Base-by-base conservation (phyloP, 495 filamentous ascomycete species). In the Aspergillus incahuasiensis region DNA sequence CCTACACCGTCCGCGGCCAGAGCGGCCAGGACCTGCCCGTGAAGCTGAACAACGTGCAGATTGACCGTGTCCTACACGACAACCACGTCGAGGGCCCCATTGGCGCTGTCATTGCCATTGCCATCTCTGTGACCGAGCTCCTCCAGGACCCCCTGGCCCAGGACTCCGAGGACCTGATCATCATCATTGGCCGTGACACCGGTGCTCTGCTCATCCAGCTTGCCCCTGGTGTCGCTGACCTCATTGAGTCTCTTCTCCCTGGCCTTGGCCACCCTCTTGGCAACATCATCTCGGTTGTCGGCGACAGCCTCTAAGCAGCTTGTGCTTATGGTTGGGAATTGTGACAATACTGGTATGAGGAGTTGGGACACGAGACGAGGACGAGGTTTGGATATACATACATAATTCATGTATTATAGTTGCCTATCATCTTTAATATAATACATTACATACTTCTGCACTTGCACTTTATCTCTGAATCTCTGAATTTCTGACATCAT, bases 181-280 rank as follows among this genome's bases (percentile, higher is more conserved):
- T 59, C 11, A 49, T 63, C 7, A 12, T 65, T 7, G 65, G 56
- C 28, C 20, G 61, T 11, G 60, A 57, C 16, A 58, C 46, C n/a
- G 44, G 52, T 15, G 25, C 40, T 11, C 45, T 64, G 3, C 65
- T 68, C 6, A 48, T 68, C 44, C 15, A 46, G 6, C 57, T 68
- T 21, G 44, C 57, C 24, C 59, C 62, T 35, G 54, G 51, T 22
- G 57, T 66, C 11, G 59, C 63, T 4, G 52, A 30, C 18, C 49
- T 66, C 12, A 50, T 66, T 32, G 34, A 40, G 6, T 52, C 43
- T 7, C 52, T 66, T 21, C 58, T 64, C 16, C 62, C 62, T 18
- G 56, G 16, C 1, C 25, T 64, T n/a, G 44, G 45, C 13, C 25
- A 41, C 21, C 48, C 62, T 38, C 38, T 61, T 24, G 62, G 62